Conservation (phyloP, 2,329 filamentous ascomycete genomes). For the Hypomyces perniciosus region DNA sequence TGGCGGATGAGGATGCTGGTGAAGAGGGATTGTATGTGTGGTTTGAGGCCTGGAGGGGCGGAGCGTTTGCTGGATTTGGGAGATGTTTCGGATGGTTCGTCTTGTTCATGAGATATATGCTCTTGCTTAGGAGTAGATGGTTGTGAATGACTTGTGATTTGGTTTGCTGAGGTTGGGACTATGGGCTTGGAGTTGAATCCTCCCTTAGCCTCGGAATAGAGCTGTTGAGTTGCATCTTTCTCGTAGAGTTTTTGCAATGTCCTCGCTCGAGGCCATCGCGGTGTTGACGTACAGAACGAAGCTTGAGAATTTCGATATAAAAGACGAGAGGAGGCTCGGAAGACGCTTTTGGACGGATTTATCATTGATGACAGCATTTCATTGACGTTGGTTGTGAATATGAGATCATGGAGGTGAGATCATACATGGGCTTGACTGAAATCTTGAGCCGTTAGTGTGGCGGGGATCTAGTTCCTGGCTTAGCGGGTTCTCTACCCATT, state of each 20-base stretch:
- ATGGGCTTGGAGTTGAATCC: no score
- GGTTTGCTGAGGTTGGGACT: background rate
- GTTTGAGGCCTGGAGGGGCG: constrained; percentile 8
- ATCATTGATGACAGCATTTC: background rate
- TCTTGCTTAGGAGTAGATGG: background rate
- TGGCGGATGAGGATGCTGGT: constrained; percentile 15
- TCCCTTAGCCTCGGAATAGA: no score
- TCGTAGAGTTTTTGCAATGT: background rate
- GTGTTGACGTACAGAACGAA: background rate
- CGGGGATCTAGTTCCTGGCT: no score
- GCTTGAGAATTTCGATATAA: background rate
- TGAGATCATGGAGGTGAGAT: background rate
- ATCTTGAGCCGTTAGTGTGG: no score
- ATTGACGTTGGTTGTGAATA: background rate
- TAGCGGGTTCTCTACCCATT: no score
- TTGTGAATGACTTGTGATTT: background rate
- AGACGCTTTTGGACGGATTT: background rate
- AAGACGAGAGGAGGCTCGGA: background rate
- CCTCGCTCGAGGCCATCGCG: constrained; percentile 5
- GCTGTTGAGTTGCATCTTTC: no score
- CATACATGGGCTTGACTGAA: no score
- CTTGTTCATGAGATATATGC: background rate
- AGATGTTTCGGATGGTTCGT: background rate
- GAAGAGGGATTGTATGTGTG: constrained; percentile 14
- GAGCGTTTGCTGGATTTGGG: constrained; percentile 3